phyloP scores from a whole-genome alignment of 1,284 basidiomycete genomes.

The Pterulicium gracile region DNA sequence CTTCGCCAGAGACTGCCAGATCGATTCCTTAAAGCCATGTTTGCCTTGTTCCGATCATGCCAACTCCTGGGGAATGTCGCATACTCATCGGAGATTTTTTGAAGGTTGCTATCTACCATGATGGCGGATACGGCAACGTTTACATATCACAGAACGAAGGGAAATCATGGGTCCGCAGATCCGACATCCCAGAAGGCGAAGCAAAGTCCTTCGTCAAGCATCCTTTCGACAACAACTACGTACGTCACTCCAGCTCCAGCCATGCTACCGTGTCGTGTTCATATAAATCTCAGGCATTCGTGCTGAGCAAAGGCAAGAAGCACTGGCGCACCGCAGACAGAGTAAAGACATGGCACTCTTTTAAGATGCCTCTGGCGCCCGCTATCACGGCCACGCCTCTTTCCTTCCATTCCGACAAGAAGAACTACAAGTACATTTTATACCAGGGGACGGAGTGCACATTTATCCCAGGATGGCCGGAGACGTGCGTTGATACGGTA shows the following conservation, averaged over 20 bases:
- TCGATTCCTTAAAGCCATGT: no score
- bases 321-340: constrained; percentile 85
- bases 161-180: constrained; percentile 61
- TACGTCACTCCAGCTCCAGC: constrained; percentile 23
- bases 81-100: no score
- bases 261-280: no score
- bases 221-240: constrained; percentile 72
- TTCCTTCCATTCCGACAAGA: constrained; percentile 71
- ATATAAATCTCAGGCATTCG: constrained; percentile 72
- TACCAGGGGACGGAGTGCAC: constrained; percentile 76
- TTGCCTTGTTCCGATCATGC: no score
- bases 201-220: constrained; percentile 77
- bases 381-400: constrained; percentile 56
- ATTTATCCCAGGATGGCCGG: constrained; percentile 42
- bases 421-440: constrained; percentile 67
- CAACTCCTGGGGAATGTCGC: no score
- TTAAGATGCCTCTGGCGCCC: constrained; percentile 55
- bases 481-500: constrained; percentile 71
- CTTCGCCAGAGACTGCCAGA: no score
- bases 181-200: constrained; percentile 51
- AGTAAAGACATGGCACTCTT: constrained; percentile 77
- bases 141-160: constrained; percentile 85
- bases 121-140: constrained; percentile 57
- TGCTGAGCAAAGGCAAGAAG: constrained; percentile 55
- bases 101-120: constrained; percentile 58